phyloP scores from a whole-genome alignment of 768 basidiomycete species.

The Mycena vitilis region DNA sequence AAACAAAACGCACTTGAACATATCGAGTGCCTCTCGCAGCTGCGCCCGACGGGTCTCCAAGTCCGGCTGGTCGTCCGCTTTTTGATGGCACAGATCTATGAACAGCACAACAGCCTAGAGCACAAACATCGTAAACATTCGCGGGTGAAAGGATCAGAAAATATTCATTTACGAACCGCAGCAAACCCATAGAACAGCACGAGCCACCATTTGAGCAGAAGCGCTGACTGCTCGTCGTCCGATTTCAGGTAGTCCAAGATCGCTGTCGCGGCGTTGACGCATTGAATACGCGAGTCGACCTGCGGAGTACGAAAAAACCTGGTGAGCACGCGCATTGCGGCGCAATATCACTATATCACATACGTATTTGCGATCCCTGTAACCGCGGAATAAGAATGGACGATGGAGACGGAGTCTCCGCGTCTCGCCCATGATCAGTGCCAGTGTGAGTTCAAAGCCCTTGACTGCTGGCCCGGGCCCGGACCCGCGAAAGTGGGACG shows the following conservation, averaged over 20 bases:
- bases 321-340: not conserved
- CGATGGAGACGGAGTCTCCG: constrained; percentile 40
- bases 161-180: constrained; percentile 31
- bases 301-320: constrained; percentile 5
- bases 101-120: constrained; percentile 41
- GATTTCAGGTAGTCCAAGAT: constrained; percentile 40
- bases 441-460: constrained; percentile 38
- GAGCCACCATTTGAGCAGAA: constrained; percentile 42
- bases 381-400: constrained; percentile 41
- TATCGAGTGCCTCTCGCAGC: constrained; percentile 37
- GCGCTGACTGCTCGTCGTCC: constrained; percentile 36
- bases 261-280: constrained; percentile 39
- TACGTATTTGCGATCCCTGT: constrained; percentile 41
- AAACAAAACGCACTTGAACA: constrained; percentile 38
- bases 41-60: constrained; percentile 35
- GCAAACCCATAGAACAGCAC: constrained; percentile 42
- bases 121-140: not conserved
- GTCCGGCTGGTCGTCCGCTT: constrained; percentile 34
- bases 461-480: constrained; percentile 27
- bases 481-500: constrained; percentile 25
- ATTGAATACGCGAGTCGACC: constrained; percentile 41
- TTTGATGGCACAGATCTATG: constrained; percentile 41
- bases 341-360: not conserved
- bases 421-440: constrained; percentile 43
- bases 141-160: not conserved